Base-by-base conservation (phyloP, 805 yeast genomes). In the Debaryomyces maramus region DNA sequence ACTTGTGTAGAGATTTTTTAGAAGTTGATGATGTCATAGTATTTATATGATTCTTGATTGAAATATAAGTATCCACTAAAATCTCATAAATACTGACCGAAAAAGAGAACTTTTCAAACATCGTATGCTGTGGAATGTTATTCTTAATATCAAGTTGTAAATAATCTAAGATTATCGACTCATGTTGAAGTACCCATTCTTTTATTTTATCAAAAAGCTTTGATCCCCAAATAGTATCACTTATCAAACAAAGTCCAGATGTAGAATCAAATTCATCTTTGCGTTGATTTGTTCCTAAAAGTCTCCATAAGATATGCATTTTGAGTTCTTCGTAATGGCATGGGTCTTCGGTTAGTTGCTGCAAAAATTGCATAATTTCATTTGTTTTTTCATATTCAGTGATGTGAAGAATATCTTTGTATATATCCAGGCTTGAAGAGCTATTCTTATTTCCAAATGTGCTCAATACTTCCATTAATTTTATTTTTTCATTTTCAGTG, bases 41-140 rank as follows among this genome's bases (percentile, higher is more conserved):
- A 27, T 44, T 60, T 2, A 55, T 57, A 46, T 46, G 65, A 46
- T 38, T 56, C 53, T 57, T 67, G 34, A 50, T 52, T 10, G 45
- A 46, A 30, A 59, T 68, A 65, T 64, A 74, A 19, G 47, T 45
- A 46, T 80, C 78, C 0, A 73, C 60, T 9, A 78, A 48, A 0
- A 77, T 46, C 44, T 80, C 85, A 46, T 59, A 69, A 2, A 75
- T 48, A 1, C 78, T 60, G 3, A 72, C 55, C 1, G 70, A 52
- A 14, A 66, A 51, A 1, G 50, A 44, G 11, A 63, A 35, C 28
- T 46, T 37, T n/a, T 48, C 33, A 14, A 33, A 5, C 5, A 29
- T 17, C 10, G 22, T 10, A n/a, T 32, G 16, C n/a, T 20, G 17
- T 17, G 9, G 15, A 4, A 30, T 18, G 1, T 17, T 13, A 3